phyloP scores from a whole-genome alignment of 768 basidiomycete species.

The Pisolithus tinctorius region DNA sequence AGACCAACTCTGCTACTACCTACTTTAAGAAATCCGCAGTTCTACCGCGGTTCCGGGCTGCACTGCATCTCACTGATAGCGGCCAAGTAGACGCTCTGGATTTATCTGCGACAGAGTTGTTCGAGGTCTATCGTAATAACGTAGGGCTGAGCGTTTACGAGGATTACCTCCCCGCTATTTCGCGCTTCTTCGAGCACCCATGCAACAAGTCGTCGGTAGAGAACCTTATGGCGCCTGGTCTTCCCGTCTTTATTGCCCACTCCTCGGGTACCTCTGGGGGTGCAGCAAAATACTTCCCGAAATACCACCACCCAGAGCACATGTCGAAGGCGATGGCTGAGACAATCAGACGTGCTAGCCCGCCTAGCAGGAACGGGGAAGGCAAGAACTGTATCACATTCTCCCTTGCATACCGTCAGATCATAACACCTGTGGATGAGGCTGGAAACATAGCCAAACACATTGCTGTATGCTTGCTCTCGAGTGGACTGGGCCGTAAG shows the following conservation, averaged over 20 bases:
- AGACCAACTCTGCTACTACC: too few relatives aligned
- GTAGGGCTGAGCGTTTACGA: conserved; percentile 13
- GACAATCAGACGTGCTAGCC: conserved; percentile 7
- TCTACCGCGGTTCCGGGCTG: too few relatives aligned
- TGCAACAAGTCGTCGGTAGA: conserved; percentile 13
- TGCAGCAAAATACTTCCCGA: conserved; percentile 11
- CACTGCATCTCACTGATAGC: too few relatives aligned
- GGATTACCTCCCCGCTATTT: conserved; percentile 14
- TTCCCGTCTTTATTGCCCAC: conserved; percentile 16
- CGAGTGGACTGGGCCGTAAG: conserved; percentile 16
- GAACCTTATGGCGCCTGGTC: conserved; percentile 15
- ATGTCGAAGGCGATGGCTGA: conserved; percentile 11
- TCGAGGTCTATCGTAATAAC: conserved; percentile 8
- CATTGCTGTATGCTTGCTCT: conserved; percentile 14
- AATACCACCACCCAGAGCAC: conserved; percentile 14
- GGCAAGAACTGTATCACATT: conserved; percentile 16
- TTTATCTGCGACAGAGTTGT: neutral
- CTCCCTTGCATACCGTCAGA: conserved; percentile 12
- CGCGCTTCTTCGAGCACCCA: conserved; percentile 12
- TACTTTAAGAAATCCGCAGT: too few relatives aligned
- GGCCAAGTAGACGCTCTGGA: too few relatives aligned
- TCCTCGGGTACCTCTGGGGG: conserved; percentile 14
- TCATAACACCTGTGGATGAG: conserved; percentile 5
- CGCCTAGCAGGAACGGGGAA: neutral
- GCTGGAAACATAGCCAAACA: conserved; percentile 6